Evolutionary conservation across 306 rosid genomes (phyloP).

Genomic region (Glycine tomentella): DNA sequence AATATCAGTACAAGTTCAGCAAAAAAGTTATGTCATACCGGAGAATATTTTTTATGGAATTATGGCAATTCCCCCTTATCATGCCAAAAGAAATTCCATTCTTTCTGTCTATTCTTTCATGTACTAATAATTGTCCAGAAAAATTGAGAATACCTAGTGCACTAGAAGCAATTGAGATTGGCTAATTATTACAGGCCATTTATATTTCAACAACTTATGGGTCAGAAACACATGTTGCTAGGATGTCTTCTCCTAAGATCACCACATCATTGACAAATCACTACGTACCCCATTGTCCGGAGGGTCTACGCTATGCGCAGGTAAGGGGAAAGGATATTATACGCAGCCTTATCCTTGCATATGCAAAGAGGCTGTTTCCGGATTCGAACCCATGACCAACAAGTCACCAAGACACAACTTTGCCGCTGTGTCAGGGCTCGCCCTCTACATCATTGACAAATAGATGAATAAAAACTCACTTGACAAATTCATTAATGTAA

Average conservation of each 20-base stretch:
- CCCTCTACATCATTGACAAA: no score
- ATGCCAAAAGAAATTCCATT: slow-evolving; percentile 35
- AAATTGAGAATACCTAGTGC: slow-evolving; percentile 33
- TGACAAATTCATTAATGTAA: slow-evolving; percentile 81
- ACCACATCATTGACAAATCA: slow-evolving; percentile 35
- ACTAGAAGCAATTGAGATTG: slow-evolving; percentile 30
- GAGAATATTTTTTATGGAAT: slow-evolving; percentile 3
- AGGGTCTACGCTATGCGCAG: no score
- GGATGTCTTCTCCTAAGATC: slow-evolving; percentile 32
- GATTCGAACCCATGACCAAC: no score
- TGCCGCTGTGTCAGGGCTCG: no score
- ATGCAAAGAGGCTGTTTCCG: no score
- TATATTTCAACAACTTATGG: slow-evolving; percentile 32
- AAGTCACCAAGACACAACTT: no score
- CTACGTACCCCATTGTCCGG: no score
- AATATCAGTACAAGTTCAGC: slow-evolving; percentile 51
- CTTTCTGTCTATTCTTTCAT: slow-evolving; percentile 13
- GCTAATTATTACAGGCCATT: slow-evolving; percentile 23
- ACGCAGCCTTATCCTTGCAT: no score
- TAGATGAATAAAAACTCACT: slow-evolving; percentile 60
- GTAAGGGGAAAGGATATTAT: no score
- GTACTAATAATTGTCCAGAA: slow-evolving; percentile 32
- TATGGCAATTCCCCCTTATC: not conserved
- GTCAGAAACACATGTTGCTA: slow-evolving; percentile 34
- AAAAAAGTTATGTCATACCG: slow-evolving; percentile 18